Base-by-base conservation (phyloP, 352 stramenopile genomes). In the Globisporangium sylvaticum region DNA sequence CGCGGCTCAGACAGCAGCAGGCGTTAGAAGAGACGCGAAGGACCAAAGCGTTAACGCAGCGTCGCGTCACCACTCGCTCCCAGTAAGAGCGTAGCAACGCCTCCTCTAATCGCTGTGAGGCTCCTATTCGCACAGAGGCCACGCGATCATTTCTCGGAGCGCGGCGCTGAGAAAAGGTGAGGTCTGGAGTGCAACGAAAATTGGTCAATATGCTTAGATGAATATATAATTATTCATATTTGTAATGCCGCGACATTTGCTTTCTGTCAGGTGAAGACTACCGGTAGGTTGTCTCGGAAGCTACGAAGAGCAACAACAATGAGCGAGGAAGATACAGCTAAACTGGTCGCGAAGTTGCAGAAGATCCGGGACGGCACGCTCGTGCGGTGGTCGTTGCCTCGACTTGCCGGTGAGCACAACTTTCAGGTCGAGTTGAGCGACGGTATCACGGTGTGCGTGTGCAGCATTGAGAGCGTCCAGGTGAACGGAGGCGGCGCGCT, bases 1-100 rank as follows among this genome's bases (percentile, higher is more conserved):
- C 76, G 37, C 71, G 76, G 20, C 18, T 75, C 6, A 70, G 71
- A 48, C 76, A 80, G 44, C 74, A 67, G 29, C 71, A 71, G 31
- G 57, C 58, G 25, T 44, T 80, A 5, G 48, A 61, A 20, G 54
- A 66, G 4, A 29, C 18, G n/a, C 53, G 53, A 7, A 39, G 37
- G 20, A 27, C 27, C 6, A 53, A 25, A 27, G 24, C 50, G 24
- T 61, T 67, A 39, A 67, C 50, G 4, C 54, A 67, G 24, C 62
- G 62, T 22, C 53, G 20, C 20, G 62, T 62, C 55, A 46, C 55
- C 0, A 46, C 55, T 15, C 27, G 27, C 15, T 58, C 34, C 34
- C 52, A 58, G 52, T 57, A 20, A 57, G 31, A 20, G 29, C 22
- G 18, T 56, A 31, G 7, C 6, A 34, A 34, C 31, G 31, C 6